Evolutionary conservation across 2,329 filamentous ascomycete species (phyloP).

Genomic region (Aspergillus pseudotamarii): DNA sequence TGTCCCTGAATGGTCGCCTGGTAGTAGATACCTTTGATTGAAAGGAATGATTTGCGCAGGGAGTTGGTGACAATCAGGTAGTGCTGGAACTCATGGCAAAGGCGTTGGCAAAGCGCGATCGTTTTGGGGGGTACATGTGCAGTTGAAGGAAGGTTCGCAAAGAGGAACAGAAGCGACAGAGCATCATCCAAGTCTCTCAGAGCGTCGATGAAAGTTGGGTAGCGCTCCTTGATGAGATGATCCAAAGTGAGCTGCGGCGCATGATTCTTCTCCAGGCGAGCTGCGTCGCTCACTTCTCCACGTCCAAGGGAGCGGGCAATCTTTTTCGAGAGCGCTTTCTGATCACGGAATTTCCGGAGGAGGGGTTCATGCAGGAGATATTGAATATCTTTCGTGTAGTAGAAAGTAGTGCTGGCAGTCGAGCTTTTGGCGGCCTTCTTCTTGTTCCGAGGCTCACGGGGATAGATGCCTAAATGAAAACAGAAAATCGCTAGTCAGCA

Average conservation of each 20-base stretch:
- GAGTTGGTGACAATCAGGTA: conserved; percentile 92
- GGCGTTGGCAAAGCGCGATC: conserved; percentile 88
- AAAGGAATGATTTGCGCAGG: conserved; percentile 92
- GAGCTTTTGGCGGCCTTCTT: conserved; percentile 94
- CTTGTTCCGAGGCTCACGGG: conserved; percentile 92
- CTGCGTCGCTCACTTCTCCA: conserved; percentile 86
- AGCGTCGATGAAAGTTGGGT: conserved; percentile 94
- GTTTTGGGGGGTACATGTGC: conserved; percentile 90
- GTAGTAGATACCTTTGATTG: conserved; percentile 99
- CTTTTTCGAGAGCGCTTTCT: conserved; percentile 97
- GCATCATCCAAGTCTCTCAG: conserved; percentile 95
- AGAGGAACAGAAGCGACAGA: conserved; percentile 94
- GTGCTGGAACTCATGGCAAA: conserved; percentile 96
- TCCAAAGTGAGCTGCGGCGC: conserved; percentile 89
- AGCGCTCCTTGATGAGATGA: conserved; percentile 96
- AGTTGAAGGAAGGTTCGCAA: conserved; percentile 92
- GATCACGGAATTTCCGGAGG: conserved; percentile 91
- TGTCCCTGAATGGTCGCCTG: conserved; percentile 96
- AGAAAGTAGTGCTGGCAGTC: conserved; percentile 89
- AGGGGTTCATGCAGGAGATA: conserved; percentile 97
- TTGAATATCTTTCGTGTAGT: conserved; percentile 93
- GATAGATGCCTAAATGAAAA: conserved; percentile 72
- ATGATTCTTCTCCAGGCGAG: conserved; percentile 86
- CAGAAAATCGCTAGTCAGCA: conserved; percentile 1
- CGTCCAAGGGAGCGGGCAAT: conserved; percentile 89